Evolutionary conservation across 306 rosid species (phyloP), one percentile per base, ranked within the genome.

Genomic region (Herpetospermum pedunculosum): DNA sequence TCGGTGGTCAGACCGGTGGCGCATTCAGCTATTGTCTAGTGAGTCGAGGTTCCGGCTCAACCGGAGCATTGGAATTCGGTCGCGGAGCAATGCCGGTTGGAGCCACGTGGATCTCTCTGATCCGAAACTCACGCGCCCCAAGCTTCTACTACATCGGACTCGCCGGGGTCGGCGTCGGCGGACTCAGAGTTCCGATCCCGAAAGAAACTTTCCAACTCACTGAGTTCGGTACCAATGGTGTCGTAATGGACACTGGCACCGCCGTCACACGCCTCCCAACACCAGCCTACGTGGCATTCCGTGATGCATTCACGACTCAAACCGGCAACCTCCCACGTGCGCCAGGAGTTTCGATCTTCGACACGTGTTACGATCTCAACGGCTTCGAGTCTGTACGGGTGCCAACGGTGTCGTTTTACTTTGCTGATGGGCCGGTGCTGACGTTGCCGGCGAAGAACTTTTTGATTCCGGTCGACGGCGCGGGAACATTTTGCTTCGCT

Each of bases 161-260:
- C 0, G 71, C 86, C 29, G 97, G 98, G 16, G 87, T 92, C 6
- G 98, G 96, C 8, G 92, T 92, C 0, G 98, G 97, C 58, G 89
- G 97, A 4, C 7, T 50, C 3, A 83, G 77, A n/a, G 78, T 92
- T 0, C 81, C 87, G 43, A 62, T 92, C 18, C 77, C 96, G 0
- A 96, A 87, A 38, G 78, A 83, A 10, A 32, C 55, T 4, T 92
- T 90, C 32, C 49, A 58, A 0, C 53, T 87, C 5, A 78, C 81
- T 2, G 93, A 90, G 0, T 52, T 46, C 6, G 97, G 98, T 12
- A 38, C 32, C 1, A 64, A 64, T 11, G 98, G 98, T 0, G 96
- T 91, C 2, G 96, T 92, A 0, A 88, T 92, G 97, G 98, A 92
- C 75, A 90, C 98, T 0, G 98, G 97, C 34, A 92, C 98, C 0